These are phyloP conservation scores for Wallacemonas sp. DNA, from an alignment of 208 protist genomes.

Conservation along the genomic window DNA sequence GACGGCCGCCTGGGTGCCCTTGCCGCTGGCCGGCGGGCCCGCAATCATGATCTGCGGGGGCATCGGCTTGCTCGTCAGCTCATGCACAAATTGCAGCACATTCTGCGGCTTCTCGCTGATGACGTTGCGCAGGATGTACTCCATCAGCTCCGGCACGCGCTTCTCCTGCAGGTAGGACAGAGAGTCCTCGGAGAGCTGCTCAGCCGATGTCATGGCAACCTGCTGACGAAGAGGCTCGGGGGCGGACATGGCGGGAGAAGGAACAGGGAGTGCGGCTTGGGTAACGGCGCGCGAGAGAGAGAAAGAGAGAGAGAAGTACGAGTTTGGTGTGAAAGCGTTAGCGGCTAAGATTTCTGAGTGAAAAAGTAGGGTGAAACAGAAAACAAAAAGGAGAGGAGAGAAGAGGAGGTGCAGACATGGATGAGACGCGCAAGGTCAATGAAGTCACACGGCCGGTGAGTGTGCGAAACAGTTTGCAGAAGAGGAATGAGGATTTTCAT, in stretches of 20 bases:
- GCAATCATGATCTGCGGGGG: slow-evolving; percentile 77
- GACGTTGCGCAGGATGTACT: slow-evolving; percentile 75
- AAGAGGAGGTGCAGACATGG: background rate
- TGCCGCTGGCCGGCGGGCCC: slow-evolving; percentile 80
- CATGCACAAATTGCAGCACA: slow-evolving; percentile 60
- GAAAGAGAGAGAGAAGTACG: background rate
- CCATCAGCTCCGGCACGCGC: slow-evolving; percentile 78
- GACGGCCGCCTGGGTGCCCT: slow-evolving; percentile 74
- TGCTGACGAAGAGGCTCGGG: slow-evolving; percentile 3
- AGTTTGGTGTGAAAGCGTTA: background rate
- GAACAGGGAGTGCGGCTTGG: background rate
- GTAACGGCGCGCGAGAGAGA: background rate
- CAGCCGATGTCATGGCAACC: slow-evolving; percentile 24
- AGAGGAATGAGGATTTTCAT: too few species aligned
- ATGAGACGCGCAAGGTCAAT: too few species aligned
- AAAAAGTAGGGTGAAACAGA: too few species aligned
- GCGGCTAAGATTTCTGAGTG: background rate
- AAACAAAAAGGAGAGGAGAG: background rate
- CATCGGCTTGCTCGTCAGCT: slow-evolving; percentile 48
- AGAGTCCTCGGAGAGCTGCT: slow-evolving; percentile 55
- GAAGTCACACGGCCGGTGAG: too few species aligned
- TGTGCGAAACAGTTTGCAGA: too few species aligned
- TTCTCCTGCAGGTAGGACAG: slow-evolving; percentile 79
- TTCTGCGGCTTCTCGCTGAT: slow-evolving; percentile 68
- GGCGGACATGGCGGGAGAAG: background rate